Base-by-base conservation (phyloP, 208 protist genomes). In the Leishmania tarentolae region DNA sequence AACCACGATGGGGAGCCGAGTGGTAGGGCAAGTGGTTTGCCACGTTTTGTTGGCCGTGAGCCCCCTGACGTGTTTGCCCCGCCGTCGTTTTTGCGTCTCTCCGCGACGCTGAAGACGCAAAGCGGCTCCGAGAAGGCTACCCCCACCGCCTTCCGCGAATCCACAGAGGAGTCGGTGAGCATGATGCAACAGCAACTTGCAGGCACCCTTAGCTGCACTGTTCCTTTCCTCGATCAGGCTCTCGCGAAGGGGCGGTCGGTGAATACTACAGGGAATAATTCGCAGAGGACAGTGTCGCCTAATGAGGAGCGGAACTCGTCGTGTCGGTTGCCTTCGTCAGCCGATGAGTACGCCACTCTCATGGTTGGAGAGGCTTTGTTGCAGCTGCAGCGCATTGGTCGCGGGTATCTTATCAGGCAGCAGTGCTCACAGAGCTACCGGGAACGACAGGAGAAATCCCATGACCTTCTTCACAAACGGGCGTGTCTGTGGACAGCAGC, bases 371-470 rank as follows among this genome's bases (percentile, higher is more conserved):
- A 52, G 21, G 56, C 47, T 37, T 2, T 74, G 72, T 52, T 75
- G 40, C 75, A 65, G 9, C 63, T 88, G 65, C 82, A 79, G 65
- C 85, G 85, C 28, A 40, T 86, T 47, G 82, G 82, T 24, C 84
- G 83, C 44, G 86, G 86, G 59, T 90, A 80, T 79, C 68, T 82
- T 21, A 72, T 57, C 35, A 76, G 87, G 13, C 47, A 35, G 19
- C 71, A 74, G 61, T 53, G 85, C n/a, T 70, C 42, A 11, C 66
- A 61, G 65, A 46, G 42, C 24, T 81, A 66, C 61, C 8, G 52
- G 37, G 80, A 83, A 50, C n/a, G 31, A 31, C 66, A 53, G 44
- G 84, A 88, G 76, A 66, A 66, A 21, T 8, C 65, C 21, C 76
- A 86, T 2, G 84, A 85, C 68, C 71, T 57, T 35, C 68, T 82